Evolutionary conservation across 176 grass and related monocot genomes (phyloP), one percentile per base, ranked within the genome.

Genomic region (Oryza rufipogon): DNA sequence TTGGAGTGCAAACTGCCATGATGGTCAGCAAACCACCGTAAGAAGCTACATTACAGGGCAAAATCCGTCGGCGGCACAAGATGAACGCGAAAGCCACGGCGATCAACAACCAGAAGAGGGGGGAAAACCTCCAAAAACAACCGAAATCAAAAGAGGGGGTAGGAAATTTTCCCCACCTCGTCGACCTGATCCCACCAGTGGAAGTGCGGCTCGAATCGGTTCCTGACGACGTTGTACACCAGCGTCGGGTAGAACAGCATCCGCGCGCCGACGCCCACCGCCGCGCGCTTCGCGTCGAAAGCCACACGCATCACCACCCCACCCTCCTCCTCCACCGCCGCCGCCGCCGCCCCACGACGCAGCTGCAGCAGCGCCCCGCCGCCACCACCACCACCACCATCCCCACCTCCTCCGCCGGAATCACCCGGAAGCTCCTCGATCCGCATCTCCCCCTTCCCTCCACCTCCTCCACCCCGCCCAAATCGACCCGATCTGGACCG

Each of bases 131-230:
- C 30, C 7, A 66, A 9, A 80, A 61, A 71, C 33, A 69, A 79
- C 5, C 0, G 48, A 80, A 64, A 82, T 68, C 10, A 52, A 51
- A 36, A 17, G 26, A 46, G 12, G 9, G 9, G 8, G 3, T 22
- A 67, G 15, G 70, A 51, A 65, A 64, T 13, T 42, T 42, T 30
- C 10, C 69, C 68, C 54, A 95, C 96, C 96, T 95, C 87, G 73
- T 95, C 91, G 81, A 98, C 88, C 54, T 85, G 89, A 95, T 98
- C 93, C 93, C 96, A 98, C 96, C 96, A 95, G 89, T 94, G 87
- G 88, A 98, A 98, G 46, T 94, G 84, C n/a, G 91, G 26, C 88
- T 93, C 86, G 34, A 87, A 76, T 16, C 79, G 89, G 60, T 98
- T 98, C 73, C 93, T 89, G 3, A 98, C 66, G 77, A 98, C 91